Evolutionary conservation across 163 green algal species (phyloP).

Genomic region (Trebouxia gelatinosa): DNA sequence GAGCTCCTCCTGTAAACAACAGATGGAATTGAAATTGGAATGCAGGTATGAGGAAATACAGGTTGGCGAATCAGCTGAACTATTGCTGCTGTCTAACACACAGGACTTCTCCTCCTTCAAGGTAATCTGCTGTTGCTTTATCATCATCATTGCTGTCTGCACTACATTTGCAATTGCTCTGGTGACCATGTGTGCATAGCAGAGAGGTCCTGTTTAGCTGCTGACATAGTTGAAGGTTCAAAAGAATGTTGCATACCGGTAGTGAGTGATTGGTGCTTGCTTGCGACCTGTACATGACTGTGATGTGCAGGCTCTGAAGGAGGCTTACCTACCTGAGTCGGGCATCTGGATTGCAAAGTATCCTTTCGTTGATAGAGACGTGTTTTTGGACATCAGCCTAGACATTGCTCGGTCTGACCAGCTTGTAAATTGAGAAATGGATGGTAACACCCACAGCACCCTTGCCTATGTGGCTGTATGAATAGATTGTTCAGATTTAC

Average conservation of each 20-base stretch:
- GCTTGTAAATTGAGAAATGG: too few relatives aligned
- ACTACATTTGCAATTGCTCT: background rate
- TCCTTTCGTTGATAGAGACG: constrained; percentile 67
- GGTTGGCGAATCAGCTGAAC: constrained; percentile 64
- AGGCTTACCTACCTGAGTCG: constrained; percentile 76
- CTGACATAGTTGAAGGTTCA: background rate
- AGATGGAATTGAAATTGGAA: background rate
- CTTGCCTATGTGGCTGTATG: too few relatives aligned
- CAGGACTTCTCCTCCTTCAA: constrained; percentile 69
- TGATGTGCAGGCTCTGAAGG: constrained; percentile 68
- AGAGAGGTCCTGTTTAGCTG: constrained; percentile 1
- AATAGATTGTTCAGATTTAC: too few relatives aligned
- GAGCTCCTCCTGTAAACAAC: constrained; percentile 28
- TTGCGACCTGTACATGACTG: background rate
- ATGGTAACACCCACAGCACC: too few relatives aligned
- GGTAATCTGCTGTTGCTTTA: constrained; percentile 37
- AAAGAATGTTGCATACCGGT: background rate
- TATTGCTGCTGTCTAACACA: constrained; percentile 70
- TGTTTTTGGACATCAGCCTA: constrained; percentile 61
- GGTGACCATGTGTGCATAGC: background rate
- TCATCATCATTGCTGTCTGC: background rate
- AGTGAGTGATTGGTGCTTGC: background rate
- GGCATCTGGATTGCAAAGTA: constrained; percentile 83
- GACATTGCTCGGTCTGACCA: constrained; percentile 32
- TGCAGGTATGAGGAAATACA: constrained; percentile 50